Evolutionary conservation across 352 stramenopile species (phyloP).

Genomic region (Pythium sukuiense): DNA sequence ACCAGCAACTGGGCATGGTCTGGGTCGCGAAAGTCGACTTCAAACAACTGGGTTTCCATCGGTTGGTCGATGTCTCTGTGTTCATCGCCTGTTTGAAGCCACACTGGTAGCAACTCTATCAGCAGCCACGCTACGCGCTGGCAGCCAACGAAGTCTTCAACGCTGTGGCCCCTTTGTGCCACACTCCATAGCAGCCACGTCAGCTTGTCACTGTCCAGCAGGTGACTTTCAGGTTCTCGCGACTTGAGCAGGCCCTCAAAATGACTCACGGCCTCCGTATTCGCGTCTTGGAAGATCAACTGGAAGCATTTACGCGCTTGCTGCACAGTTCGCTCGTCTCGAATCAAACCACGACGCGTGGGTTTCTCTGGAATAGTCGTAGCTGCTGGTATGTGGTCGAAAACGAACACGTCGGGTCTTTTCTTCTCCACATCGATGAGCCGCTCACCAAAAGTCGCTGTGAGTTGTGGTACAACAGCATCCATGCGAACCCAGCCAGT

Average conservation of each 20-base stretch:
- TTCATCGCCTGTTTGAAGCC: no score
- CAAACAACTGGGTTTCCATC: constrained; percentile 4
- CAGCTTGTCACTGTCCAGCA: not conserved
- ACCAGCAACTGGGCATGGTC: constrained; percentile 34
- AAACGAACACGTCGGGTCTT: not conserved
- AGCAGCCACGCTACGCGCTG: constrained; percentile 24
- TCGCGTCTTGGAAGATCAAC: constrained; percentile 15
- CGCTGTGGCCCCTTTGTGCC: constrained; percentile 10
- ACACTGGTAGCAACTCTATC: constrained; percentile 24
- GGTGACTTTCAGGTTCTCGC: not conserved
- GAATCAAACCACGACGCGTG: not conserved
- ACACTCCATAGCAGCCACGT: constrained; percentile 28
- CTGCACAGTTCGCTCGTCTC: constrained; percentile 2
- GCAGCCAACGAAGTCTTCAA: constrained; percentile 20
- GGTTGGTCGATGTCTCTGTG: not conserved
- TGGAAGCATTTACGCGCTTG: constrained; percentile 14
- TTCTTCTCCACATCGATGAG: not conserved
- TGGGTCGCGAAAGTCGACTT: constrained; percentile 18
- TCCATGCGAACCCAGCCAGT: not conserved
- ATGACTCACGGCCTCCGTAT: not conserved
- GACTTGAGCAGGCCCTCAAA: constrained; percentile 2
- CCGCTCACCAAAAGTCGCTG: constrained; percentile 17
- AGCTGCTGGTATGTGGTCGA: constrained; percentile 19
- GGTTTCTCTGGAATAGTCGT: not conserved
- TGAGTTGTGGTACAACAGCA: constrained; percentile 14